Percentiles rank a stretch among this genome's conserved stretches.
These are phyloP conservation scores for Avicennia marina DNA, from an alignment of 257 asterid species.

Conservation along the genomic window DNA sequence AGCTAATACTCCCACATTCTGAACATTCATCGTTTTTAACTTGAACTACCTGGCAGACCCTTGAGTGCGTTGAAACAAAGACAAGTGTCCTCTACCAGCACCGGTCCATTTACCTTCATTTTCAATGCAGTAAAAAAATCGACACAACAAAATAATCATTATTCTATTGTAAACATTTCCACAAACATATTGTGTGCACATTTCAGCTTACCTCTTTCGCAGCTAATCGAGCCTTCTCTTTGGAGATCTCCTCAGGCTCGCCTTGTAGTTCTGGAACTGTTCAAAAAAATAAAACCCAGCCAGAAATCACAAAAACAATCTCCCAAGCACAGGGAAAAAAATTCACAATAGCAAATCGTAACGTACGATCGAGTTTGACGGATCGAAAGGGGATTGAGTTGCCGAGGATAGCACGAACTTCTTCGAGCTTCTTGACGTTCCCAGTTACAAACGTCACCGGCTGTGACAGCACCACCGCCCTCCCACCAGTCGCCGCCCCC, in stretches of 20 bases:
- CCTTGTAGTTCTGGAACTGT: slow-evolving; percentile 95
- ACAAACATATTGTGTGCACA: too few species aligned
- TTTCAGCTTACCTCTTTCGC: too few species aligned
- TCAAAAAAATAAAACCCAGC: background rate
- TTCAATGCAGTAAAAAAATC: too few species aligned
- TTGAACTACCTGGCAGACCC: slow-evolving; percentile 98
- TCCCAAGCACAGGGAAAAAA: background rate
- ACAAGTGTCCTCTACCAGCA: slow-evolving; percentile 96
- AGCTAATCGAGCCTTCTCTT: slow-evolving; percentile 40
- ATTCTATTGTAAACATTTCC: too few species aligned
- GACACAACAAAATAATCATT: too few species aligned
- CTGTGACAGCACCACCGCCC: slow-evolving; percentile 53
- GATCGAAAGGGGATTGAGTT: slow-evolving; percentile 85
- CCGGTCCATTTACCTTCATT: slow-evolving; percentile 90
- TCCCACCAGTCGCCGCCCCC: too few species aligned
- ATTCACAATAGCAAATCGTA: background rate
- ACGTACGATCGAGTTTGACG: slow-evolving; percentile 64
- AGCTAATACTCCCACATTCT: too few species aligned
- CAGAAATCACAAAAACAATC: background rate
- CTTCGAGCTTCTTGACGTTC: slow-evolving; percentile 91
- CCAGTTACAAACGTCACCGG: slow-evolving; percentile 95
- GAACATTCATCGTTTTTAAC: too few species aligned
- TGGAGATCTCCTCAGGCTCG: slow-evolving; percentile 92
- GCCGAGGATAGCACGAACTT: slow-evolving; percentile 78
- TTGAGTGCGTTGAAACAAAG: slow-evolving; percentile 92